Base-by-base conservation (phyloP, 768 basidiomycete genomes). In the Pulveroboletus ravenelii region DNA sequence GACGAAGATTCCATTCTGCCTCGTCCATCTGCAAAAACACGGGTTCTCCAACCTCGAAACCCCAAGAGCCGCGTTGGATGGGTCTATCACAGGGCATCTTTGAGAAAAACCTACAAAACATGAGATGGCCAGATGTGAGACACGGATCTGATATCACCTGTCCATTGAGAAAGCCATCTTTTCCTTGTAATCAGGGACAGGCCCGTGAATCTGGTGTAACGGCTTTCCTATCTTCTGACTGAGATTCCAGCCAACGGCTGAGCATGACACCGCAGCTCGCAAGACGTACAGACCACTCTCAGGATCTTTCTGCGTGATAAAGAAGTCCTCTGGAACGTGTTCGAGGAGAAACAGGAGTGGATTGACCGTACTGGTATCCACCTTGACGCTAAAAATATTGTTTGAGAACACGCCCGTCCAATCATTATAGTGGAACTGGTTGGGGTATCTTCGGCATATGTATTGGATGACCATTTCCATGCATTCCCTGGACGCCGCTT, bases 401-500 rank as follows among this genome's bases (percentile, higher is more conserved):
- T 79, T 80, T 3, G 63, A 56, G 51, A 80, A 78, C 2, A 69
- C 31, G 4, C 69, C 70, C 6, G 70, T 69, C 46, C 54, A 51
- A 18, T 52, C 27, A 39, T 76, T 58, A 29, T 74, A 68, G 8
- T 63, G 55, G 57, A 84, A 82, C 27, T 77, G 75, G 8, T 71
- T 71, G 10, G 82, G 80, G 56, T 81, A 82, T n/a, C 80, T 72
- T 27, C 69, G 70, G 39, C 77, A 81, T 37, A 84, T 63, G 55
- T 74, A 82, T 53, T 81, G 77, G 38, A 83, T 68, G 34, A 77
- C 75, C 72, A 77, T 79, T 50, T 78, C 72, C 71, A 78, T 73
- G 48, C 80, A 71, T 58, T 84, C 81, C 27, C 57, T 58, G 55
- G 77, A 79, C 0, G 78, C 78, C 0, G 47, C 57, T 55, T 76